A percentile compares a stretch with the other conserved stretches of the same genome.
Conservation (phyloP, 225 moss, liverwort and hornwort species). For the Physcomitrium patens region DNA sequence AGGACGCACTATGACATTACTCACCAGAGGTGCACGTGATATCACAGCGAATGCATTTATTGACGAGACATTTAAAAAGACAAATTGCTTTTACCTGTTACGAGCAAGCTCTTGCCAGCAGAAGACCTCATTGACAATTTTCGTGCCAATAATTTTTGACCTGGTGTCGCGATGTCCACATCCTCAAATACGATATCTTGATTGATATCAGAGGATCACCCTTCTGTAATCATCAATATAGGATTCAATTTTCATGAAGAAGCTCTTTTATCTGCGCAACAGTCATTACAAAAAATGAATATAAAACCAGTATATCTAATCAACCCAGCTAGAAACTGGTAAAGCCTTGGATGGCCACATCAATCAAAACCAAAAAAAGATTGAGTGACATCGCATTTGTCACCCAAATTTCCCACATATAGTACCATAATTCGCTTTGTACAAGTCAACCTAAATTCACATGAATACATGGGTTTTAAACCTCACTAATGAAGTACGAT, state of each 20-base stretch:
- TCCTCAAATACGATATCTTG: conserved; percentile 71
- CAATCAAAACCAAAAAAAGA: background rate
- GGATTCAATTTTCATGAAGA: conserved; percentile 52
- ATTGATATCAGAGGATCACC: conserved; percentile 42
- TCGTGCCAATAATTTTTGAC: conserved; percentile 82
- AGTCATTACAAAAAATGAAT: conserved; percentile 12
- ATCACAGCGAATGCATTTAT: conserved; percentile 4
- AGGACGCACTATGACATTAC: conserved; percentile 16
- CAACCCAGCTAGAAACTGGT: too few species aligned
- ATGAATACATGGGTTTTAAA: background rate
- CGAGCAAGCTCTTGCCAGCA: conserved; percentile 83
- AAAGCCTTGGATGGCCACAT: too few species aligned
- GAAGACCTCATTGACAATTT: conserved; percentile 78
- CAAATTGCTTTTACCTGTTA: conserved; percentile 67
- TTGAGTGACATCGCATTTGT: background rate
- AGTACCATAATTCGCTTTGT: background rate
- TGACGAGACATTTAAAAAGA: background rate
- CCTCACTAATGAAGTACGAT: conserved; percentile 18
- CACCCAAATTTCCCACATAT: background rate
- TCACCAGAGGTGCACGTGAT: background rate
- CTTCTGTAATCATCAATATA: conserved; percentile 50
- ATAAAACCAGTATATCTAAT: background rate
- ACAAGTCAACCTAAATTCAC: conserved; percentile 16
- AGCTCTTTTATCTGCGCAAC: conserved; percentile 62
- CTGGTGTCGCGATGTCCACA: conserved; percentile 90